Evolutionary conservation across 2,329 filamentous ascomycete genomes (phyloP).

Genomic region (Pestalotiopsis sp.): DNA sequence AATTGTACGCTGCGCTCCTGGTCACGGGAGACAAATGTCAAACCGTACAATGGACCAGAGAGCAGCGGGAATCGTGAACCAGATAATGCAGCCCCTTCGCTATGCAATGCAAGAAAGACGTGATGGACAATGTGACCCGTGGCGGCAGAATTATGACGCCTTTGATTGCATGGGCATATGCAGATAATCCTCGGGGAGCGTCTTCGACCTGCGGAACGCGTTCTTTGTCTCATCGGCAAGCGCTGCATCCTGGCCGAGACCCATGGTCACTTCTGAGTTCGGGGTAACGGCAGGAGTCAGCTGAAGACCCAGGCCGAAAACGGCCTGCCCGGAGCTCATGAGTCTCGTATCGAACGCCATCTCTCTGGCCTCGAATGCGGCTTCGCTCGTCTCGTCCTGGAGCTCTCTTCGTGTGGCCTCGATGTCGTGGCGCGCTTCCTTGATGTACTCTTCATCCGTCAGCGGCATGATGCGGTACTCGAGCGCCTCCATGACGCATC

Average conservation of each 20-base stretch:
- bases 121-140: slow-evolving; percentile 1
- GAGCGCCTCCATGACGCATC: slow-evolving; percentile 65
- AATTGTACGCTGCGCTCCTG: neutral
- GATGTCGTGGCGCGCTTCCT: slow-evolving; percentile 66
- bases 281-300: slow-evolving; percentile 46
- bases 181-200: slow-evolving; percentile 25
- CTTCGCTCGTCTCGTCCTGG: slow-evolving; percentile 25
- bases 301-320: slow-evolving; percentile 41
- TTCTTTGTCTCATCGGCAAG: slow-evolving; percentile 23
- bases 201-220: slow-evolving; percentile 22
- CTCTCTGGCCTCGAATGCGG: slow-evolving; percentile 18
- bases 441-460: slow-evolving; percentile 57
- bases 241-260: slow-evolving; percentile 21
- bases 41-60: neutral
- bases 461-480: slow-evolving; percentile 65
- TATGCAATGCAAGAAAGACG: slow-evolving; percentile 17
- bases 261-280: slow-evolving; percentile 27
- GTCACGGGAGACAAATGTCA: neutral
- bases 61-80: neutral
- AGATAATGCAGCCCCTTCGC: slow-evolving; percentile 12
- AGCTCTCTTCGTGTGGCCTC: slow-evolving; percentile 53
- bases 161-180: slow-evolving; percentile 18
- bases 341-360: slow-evolving; percentile 29
- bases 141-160: neutral
- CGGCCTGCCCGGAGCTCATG: slow-evolving; percentile 40